Base-by-base conservation (phyloP, 2,329 filamentous ascomycete genomes). In the Sclerotinia borealis region DNA sequence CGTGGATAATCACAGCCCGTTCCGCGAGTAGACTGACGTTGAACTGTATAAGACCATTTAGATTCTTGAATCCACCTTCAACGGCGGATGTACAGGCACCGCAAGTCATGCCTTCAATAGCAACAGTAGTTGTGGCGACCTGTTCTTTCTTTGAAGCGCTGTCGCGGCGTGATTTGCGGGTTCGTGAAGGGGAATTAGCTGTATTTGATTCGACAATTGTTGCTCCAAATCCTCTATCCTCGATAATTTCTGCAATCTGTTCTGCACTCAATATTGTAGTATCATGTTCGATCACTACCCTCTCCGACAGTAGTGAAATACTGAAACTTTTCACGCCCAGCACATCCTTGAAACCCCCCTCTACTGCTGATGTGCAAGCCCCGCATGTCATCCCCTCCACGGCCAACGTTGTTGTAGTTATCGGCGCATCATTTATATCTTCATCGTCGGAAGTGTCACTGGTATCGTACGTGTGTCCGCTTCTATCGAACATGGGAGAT, bases 21-120 rank as follows among this genome's bases (percentile, higher is more conserved):
- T 98, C 95, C 4, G 95, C 96, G 37, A 98, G 82, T 68, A 99
- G 79, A 76, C 92, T 96, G 75, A 99, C 96, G 73, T 96, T 96
- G 80, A 98, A 96, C 68, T 92, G 91, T 63, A 92, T 74, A 19
- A 98, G 76, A 27, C 95, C 95, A 11, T 90, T 85, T 2, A 93
- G 77, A 67, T 83, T 85, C 68, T 86, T 85, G 77, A 99, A 95
- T 4, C 90, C 92, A 58, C 85, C 83, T 72, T 97, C 91, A 1
- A 98, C 87, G 7, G 93, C 92, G 1, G 93, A 93, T 0, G 95
- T 98, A 76, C 95, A 99, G 48, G 95, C 92, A 27, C 93, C 93
- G 74, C 95, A 98, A 1, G 95, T 99, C 95, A 99, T 99, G 58
- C 95, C 95, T 69, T 95, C 91, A 61, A 99, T 91, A 5, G 90